phyloP scores from a whole-genome alignment of 306 rosid species.

The Pyrus pyrifolia region DNA sequence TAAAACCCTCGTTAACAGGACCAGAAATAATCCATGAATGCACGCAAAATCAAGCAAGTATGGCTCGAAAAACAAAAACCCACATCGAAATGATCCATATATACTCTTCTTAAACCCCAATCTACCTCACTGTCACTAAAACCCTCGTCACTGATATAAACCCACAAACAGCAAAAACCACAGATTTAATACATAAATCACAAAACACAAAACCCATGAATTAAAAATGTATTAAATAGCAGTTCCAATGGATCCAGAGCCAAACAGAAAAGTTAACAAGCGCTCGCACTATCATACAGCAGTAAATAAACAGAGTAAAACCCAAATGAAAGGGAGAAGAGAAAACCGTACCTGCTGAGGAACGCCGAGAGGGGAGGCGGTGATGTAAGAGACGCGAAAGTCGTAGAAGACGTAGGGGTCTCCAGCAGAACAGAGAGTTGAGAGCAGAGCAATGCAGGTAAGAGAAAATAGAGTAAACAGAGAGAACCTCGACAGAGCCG shows the following conservation, averaged over 20 bases:
- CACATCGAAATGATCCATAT: background rate
- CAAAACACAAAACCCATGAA: background rate
- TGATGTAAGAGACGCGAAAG: constrained; percentile 51
- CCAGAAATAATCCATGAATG: background rate
- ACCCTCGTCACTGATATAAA: background rate
- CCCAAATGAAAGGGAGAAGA: background rate
- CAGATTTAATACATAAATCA: background rate
- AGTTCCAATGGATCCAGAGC: background rate
- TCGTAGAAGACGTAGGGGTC: constrained; percentile 55
- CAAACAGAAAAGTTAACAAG: background rate
- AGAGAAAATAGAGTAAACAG: constrained; percentile 34
- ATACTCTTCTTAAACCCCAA: background rate
- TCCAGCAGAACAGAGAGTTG: constrained; percentile 41
- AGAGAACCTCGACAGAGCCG: constrained; percentile 31
- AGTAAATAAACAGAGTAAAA: background rate
- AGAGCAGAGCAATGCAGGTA: constrained; percentile 30
- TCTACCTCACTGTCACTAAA: background rate
- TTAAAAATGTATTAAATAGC: background rate
- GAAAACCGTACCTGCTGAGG: constrained; percentile 54
- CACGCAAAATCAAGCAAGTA: background rate
- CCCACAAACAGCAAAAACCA: background rate
- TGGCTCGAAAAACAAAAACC: background rate
- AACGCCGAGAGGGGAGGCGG: constrained; percentile 74
- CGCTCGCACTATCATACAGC: background rate
- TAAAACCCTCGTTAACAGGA: background rate